Evolutionary conservation across 2,329 filamentous ascomycete species (phyloP).

Genomic region (Pseudogymnoascus sp.): DNA sequence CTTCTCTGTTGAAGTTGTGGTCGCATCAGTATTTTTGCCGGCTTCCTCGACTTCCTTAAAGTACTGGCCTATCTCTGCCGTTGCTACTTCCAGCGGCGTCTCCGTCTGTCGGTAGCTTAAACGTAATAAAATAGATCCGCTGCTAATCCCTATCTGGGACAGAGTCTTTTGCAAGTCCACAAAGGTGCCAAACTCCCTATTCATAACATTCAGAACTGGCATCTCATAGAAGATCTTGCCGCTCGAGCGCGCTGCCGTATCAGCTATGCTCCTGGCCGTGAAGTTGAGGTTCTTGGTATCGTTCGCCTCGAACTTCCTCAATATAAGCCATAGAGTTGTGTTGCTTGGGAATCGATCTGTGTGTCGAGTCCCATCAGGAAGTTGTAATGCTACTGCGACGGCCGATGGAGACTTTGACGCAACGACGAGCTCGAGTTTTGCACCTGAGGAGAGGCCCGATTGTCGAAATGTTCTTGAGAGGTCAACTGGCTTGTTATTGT

Average conservation of each 20-base stretch:
- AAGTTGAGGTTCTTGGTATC: slow-evolving; percentile 63
- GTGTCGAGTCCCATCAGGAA: slow-evolving; percentile 66
- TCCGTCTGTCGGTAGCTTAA: slow-evolving; percentile 71
- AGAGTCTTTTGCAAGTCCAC: slow-evolving; percentile 83
- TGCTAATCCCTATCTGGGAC: slow-evolving; percentile 78
- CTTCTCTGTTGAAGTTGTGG: slow-evolving; percentile 13
- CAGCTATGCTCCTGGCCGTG: slow-evolving; percentile 72
- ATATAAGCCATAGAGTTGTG: slow-evolving; percentile 78
- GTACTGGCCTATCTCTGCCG: slow-evolving; percentile 70
- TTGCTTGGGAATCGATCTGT: slow-evolving; percentile 83
- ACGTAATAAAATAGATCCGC: slow-evolving; percentile 71
- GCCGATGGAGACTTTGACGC: slow-evolving; percentile 78
- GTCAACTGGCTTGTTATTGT: slow-evolving; percentile 80
- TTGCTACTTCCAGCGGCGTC: slow-evolving; percentile 75
- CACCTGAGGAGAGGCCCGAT: slow-evolving; percentile 74
- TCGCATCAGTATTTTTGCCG: background rate
- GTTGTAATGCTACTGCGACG: slow-evolving; percentile 81
- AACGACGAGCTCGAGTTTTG: slow-evolving; percentile 86
- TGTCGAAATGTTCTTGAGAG: slow-evolving; percentile 78
- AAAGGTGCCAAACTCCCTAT: slow-evolving; percentile 69
- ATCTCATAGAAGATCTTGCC: slow-evolving; percentile 84
- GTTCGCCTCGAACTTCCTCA: slow-evolving; percentile 82
- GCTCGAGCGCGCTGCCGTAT: slow-evolving; percentile 46
- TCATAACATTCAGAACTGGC: slow-evolving; percentile 78
- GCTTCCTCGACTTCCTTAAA: slow-evolving; percentile 42